Base-by-base conservation (phyloP, 768 basidiomycete genomes). In the Podaxis sp. region DNA sequence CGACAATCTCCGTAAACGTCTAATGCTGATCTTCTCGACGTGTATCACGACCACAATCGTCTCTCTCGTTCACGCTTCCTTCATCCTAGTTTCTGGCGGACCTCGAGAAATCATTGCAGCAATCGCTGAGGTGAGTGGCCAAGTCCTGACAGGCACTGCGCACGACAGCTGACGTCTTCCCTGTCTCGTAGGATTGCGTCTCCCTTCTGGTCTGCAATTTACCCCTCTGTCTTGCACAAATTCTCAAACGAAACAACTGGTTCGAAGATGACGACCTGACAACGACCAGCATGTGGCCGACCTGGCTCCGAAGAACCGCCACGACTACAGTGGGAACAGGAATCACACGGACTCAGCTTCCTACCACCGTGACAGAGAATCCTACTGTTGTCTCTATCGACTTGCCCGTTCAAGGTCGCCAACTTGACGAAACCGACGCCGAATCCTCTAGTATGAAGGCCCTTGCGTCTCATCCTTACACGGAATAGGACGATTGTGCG, bases 21-120 rank as follows among this genome's bases (percentile, higher is more conserved):
- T 80, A 36, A 73, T 80, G 62, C 65, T 82, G 58, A 81, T 84
- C 51, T 84, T 86, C 67, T 83, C 83, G 6, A 76, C 84, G 6
- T 82, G 82, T 54, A 48, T 83, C 58, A 67, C 78, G 55, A 83
- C 81, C 4, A 83, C 77, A 3, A 66, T 79, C 38, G 76, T 77
- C 23, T 77, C 77, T 1, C 66, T 79, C 10, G 77, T 83, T 2
- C 82, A 83, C 53, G 79, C 78, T 0, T 66, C 71, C 21, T 75
- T 76, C 62, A 77, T 85, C 58, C 66, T 77, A 23, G 65, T 51
- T 1, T 63, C 65, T 14, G 70, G 71, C n/a, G 72, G 72, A 7
- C 64, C 64, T 10, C 67, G 68, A 51, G 72, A 73, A 32, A 62
- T 77, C 5, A 72, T 79, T 32, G 71, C 77, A 0, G 80, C 77